Base-by-base conservation (phyloP, 108 stramenopile genomes). In the Chaetoceros tenuissimus region DNA sequence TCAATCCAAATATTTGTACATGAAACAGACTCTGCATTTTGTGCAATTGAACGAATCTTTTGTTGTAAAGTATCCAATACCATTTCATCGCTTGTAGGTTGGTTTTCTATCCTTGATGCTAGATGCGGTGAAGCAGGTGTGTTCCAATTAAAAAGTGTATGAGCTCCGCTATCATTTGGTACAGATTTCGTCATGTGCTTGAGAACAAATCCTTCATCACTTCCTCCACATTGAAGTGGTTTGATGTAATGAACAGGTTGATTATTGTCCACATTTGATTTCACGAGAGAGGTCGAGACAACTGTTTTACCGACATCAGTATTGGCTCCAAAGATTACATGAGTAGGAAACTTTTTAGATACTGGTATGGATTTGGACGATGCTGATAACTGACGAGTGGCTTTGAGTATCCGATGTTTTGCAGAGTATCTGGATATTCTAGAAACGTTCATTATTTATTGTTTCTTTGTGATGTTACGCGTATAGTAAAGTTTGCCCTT, bases 301-400 rank as follows among this genome's bases (percentile, higher is more conserved):
- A 96, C 69, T 0, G 96, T 96, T 66, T 98, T 98, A 30, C 97
- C 97, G 16, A 98, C 94, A 55, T 96, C 97, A 21, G 97, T 98
- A 64, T 96, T 95, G 54, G 97, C 94, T 25, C 97, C 97, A 77
- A 94, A 98, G 17, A 98, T 64, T 21, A 93, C 52, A 55, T 92
- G 84, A 19, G 60, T 69, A 31, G 52, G 57, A 45, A 40, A 40
- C 8, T 5, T 13, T 13, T 40, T 40, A 13, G 34, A 40, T 40
- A 40, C n/a, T n/a, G n/a, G n/a, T n/a, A n/a, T n/a, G n/a, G n/a
- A n/a, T n/a, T n/a, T n/a, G n/a, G n/a, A n/a, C n/a, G n/a, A n/a
- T n/a, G n/a, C n/a, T n/a, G n/a, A n/a, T n/a, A n/a, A n/a, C n/a
- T n/a, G n/a, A n/a, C n/a, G n/a, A n/a, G n/a, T n/a, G n/a, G n/a